These are phyloP conservation scores for Vaccinium myrtillus DNA, from an alignment of 148 eudicot species.

Conservation along the genomic window DNA sequence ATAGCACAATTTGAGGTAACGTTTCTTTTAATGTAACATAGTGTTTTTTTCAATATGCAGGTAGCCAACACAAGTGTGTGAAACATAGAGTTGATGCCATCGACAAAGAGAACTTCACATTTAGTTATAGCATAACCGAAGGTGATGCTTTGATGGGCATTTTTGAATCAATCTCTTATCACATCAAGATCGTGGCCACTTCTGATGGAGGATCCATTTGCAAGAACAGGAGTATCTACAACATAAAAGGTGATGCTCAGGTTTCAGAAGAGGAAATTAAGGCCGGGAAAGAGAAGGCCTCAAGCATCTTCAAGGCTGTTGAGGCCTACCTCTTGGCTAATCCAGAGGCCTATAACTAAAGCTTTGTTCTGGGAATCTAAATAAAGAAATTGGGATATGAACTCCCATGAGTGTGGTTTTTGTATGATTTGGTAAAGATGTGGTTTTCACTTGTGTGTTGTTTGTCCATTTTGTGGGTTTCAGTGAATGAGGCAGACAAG, in stretches of 20 bases:
- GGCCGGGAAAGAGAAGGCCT: constrained; percentile 18
- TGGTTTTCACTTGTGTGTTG: neutral
- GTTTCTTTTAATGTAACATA: neutral
- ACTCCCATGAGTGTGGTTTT: neutral
- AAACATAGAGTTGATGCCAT: too few species aligned
- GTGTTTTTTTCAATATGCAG: neutral
- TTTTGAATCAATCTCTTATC: constrained; percentile 2
- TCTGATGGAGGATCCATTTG: neutral
- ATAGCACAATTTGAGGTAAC: too few species aligned
- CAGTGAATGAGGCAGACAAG: neutral
- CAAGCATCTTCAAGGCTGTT: constrained; percentile 15
- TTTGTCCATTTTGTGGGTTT: neutral
- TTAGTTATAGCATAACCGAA: constrained; percentile 10
- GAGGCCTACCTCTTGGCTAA: constrained; percentile 22
- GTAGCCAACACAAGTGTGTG: neutral
- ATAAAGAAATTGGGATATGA: too few species aligned
- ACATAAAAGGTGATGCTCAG: constrained; percentile 14
- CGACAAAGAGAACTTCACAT: neutral
- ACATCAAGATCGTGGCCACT: constrained; percentile 8
- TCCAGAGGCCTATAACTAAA: constrained; percentile 13
- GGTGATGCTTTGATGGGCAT: constrained; percentile 12
- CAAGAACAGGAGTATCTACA: neutral
- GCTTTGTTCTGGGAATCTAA: neutral
- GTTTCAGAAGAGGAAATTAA: constrained; percentile 14
- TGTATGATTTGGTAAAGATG: neutral